Evolutionary conservation across 2,329 filamentous ascomycete species (phyloP), one percentile per base, ranked within the genome.

Genomic region (Hymenoscyphus infarciens): DNA sequence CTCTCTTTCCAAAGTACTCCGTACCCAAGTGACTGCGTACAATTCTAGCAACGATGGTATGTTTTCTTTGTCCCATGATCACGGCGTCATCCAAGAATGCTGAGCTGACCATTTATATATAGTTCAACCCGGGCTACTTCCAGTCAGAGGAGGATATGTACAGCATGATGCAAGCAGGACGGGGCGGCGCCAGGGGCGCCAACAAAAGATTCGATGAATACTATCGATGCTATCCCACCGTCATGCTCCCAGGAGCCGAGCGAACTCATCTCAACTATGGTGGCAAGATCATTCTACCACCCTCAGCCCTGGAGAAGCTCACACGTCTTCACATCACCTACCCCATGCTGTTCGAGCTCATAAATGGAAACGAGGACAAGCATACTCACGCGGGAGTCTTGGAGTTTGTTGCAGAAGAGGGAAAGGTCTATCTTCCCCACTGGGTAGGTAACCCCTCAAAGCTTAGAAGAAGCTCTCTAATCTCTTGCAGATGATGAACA

Each of bases 361-460:
- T 91, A 71, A 99, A 98, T 74, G 92, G 93, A 27, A 86, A 89
- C 66, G 88, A 87, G 25, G 86, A 86, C 31, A 88, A 83, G 75
- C 88, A 90, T 74, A 95, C 94, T 29, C 95, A 99, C 77, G 93
- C 91, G 5, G 95, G 95, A 80, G 95, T 99, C 22, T 78, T 99
- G 67, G 95, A 99, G 77, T 99, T 99, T 74, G 95, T 97, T 62
- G 95, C 95, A 3, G 95, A 99, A 74, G 95, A 99, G 77, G 95
- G 95, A 57, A 90, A 95, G 75, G 92, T 96, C 60, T 99, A 99
- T 77, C 82, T 99, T 65, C 95, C 95, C 35, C 92, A 93, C 76
- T 99, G 95, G 94, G 90, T 93, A 79, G 67, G 83, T 64, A 59
- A 5, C 10, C 33, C 11, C 42, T 31, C 15, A 15, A 5, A 56